These are phyloP conservation scores for Cryphonectria parasitica DNA, from an alignment of 2,329 filamentous ascomycete species.

Conservation along the genomic window DNA sequence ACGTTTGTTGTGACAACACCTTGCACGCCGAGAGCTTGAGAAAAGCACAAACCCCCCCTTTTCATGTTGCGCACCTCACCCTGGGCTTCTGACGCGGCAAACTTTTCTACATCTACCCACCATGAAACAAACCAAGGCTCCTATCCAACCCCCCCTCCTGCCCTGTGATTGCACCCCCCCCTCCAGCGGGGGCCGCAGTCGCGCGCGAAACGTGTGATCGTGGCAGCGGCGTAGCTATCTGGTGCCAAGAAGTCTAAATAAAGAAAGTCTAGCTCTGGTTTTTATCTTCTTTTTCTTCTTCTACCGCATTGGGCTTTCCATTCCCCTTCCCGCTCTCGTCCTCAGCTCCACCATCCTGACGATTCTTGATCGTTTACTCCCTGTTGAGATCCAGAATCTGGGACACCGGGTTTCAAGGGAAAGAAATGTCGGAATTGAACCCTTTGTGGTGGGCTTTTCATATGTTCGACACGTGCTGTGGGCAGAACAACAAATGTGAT, in stretches of 20 bases:
- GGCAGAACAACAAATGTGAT: neutral
- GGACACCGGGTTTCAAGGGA: neutral
- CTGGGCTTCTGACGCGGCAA: neutral
- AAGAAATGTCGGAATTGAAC: neutral
- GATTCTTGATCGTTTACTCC: neutral
- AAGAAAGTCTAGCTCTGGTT: neutral
- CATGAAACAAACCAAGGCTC: slow-evolving; percentile 2
- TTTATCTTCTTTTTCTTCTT: neutral
- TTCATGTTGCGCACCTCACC: neutral
- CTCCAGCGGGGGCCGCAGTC: neutral
- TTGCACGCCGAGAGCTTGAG: neutral
- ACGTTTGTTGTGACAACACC: neutral
- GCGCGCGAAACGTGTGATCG: slow-evolving; percentile 4
- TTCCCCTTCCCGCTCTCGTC: neutral
- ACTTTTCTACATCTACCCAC: neutral
- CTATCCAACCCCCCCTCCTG: neutral
- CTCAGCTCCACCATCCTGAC: neutral
- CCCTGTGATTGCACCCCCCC: neutral
- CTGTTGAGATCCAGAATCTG: neutral
- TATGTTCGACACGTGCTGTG: slow-evolving; percentile 1
- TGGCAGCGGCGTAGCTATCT: neutral
- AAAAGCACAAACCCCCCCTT: too few relatives aligned
- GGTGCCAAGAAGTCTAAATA: neutral
- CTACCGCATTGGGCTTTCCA: too few relatives aligned
- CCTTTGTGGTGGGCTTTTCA: slow-evolving; percentile 1